Conservation (phyloP, 1,284 basidiomycete species). For the Ceratobasidium sp. region DNA sequence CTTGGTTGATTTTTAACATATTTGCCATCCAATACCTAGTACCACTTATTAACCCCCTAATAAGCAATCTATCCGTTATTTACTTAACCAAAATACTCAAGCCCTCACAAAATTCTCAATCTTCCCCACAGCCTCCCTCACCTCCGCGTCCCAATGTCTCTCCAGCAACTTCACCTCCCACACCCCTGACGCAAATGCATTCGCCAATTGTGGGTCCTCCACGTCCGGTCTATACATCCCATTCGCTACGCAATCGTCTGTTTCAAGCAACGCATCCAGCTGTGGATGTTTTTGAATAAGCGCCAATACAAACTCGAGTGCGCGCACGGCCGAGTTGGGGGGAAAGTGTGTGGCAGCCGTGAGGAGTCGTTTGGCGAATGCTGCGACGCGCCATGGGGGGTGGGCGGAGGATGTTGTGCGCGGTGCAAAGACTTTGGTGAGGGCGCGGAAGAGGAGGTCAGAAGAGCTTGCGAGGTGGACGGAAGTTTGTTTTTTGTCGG, state of each 20-base stretch:
- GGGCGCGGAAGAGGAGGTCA: constrained; percentile 86
- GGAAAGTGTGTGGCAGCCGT: constrained; percentile 85
- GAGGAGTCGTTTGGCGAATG: constrained; percentile 92
- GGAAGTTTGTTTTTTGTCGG: constrained; percentile 15
- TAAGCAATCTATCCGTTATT: not conserved
- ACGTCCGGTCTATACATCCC: constrained; percentile 85
- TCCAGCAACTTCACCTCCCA: constrained; percentile 76
- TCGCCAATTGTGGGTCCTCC: constrained; percentile 86
- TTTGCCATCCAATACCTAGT: too few species aligned
- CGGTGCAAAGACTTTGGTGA: constrained; percentile 82
- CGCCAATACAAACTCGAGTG: constrained; percentile 77
- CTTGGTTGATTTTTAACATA: too few species aligned
- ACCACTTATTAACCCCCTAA: too few species aligned
- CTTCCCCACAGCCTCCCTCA: constrained; percentile 68
- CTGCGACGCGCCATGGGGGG: constrained; percentile 84
- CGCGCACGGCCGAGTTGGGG: constrained; percentile 70
- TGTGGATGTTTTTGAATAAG: constrained; percentile 82
- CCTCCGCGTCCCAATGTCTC: constrained; percentile 71
- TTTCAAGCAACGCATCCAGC: constrained; percentile 85
- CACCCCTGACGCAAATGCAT: constrained; percentile 73
- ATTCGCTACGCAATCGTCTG: constrained; percentile 85
- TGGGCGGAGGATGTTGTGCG: constrained; percentile 65
- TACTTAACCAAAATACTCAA: not conserved
- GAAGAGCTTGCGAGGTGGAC: constrained; percentile 51
- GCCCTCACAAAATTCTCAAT: constrained; percentile 60